phyloP scores from a whole-genome alignment of 2,329 filamentous ascomycete species.

The Corinectria fuckeliana region DNA sequence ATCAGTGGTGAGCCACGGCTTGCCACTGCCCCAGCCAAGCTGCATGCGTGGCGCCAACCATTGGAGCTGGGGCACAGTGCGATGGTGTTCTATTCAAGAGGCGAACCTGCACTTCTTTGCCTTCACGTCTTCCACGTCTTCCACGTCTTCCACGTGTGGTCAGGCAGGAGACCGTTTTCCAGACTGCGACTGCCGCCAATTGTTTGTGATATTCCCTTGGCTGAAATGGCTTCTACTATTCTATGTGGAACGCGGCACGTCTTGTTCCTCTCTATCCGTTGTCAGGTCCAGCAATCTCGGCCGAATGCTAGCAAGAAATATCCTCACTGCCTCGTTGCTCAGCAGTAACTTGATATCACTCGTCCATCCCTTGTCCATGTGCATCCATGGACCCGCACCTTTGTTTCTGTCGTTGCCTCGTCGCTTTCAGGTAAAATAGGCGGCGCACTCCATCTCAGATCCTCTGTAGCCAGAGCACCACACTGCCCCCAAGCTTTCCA shows the following conservation, averaged over 20 bases:
- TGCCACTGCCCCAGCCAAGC: slow-evolving; percentile 21
- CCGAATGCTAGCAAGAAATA: background rate
- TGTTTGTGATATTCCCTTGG: slow-evolving; percentile 4
- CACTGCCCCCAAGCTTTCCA: background rate
- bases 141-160: no score
- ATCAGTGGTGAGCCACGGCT: slow-evolving; percentile 24
- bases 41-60: slow-evolving; percentile 22
- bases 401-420: background rate
- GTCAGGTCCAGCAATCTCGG: background rate
- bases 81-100: no score
- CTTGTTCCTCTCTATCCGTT: background rate
- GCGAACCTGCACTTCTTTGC: no score
- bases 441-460: background rate
- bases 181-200: no score
- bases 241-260: background rate
- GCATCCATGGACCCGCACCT: background rate
- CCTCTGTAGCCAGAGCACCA: background rate
- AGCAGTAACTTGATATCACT: background rate
- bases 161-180: no score
- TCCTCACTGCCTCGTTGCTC: background rate
- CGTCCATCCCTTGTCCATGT: background rate
- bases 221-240: background rate
- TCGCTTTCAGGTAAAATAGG: background rate
- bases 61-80: slow-evolving; percentile 14
- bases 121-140: no score